Base-by-base conservation (phyloP, 2,329 filamentous ascomycete genomes). In the Hypoxylon sp. region DNA sequence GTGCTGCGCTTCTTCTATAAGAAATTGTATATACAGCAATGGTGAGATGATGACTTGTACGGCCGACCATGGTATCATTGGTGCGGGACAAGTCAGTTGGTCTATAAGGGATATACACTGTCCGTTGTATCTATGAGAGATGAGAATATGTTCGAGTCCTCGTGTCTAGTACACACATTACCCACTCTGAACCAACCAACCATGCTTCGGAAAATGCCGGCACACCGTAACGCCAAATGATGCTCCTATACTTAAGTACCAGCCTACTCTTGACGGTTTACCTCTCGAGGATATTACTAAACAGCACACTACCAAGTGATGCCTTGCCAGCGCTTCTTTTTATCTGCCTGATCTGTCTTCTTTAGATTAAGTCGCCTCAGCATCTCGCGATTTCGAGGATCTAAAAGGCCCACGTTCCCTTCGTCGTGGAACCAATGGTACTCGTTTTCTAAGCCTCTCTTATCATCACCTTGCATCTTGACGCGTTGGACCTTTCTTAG, bases 401-500 rank as follows among this genome's bases (percentile, higher is more conserved):
- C 86, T 9, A 88, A 76, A 14, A 88, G 76, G 9, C 83, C 83
- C 23, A 84, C 80, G 21, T 85, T 82, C 25, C 83, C 81, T 60
- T 86, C 84, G 63, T 85, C 83, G 19, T 81, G 78, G 74, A 81
- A 80, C 81, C 82, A 83, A 68, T 82, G 17, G 76, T 76, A 69
- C 45, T 67, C 64, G 46, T 53, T 59, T 14, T 60, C 60, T 4
- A 68, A 36, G 45, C 60, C 60, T 48, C 48, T 65, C n/a, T 30
- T 60, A 70, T 83, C 82, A 59, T 79, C 79, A 67, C 80, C 79
- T 75, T 80, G 94, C 93, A 98, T 97, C 76, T 91, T 93, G 69
- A 98, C 90, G 67, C 93, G 88, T 82, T 97, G 93, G 25, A 97
- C 92, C 77, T 91, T 92, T 71, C 93, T 89, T 69, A 99, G 86